Evolutionary conservation across 2,329 filamentous ascomycete genomes (phyloP).

Genomic region (Xylaria sp.): DNA sequence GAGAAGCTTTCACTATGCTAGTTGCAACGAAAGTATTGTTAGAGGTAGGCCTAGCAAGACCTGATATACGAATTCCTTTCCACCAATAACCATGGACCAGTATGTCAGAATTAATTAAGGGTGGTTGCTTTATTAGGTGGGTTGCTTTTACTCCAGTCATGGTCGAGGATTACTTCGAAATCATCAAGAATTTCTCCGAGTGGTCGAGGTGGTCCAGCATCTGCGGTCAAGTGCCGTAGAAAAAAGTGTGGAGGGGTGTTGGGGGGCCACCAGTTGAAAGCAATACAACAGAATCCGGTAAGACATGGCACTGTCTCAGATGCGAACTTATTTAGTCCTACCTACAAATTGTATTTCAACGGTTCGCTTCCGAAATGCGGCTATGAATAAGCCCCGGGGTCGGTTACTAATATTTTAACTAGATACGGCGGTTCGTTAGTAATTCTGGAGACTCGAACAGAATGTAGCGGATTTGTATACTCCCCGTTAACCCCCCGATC

Average conservation of each 20-base stretch:
- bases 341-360: not conserved
- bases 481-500: not conserved
- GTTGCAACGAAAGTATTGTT: not conserved
- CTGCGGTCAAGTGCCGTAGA: conserved; percentile 27
- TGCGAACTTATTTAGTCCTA: conserved; percentile 17
- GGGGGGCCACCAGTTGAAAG: conserved; percentile 22
- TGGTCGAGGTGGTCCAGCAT: conserved; percentile 21
- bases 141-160: conserved; percentile 22
- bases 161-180: conserved; percentile 23
- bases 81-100: conserved; percentile 19
- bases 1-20: conserved; percentile 4
- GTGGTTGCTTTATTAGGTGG: conserved; percentile 14
- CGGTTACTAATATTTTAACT: conserved; percentile 14
- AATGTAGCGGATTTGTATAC: conserved; percentile 10
- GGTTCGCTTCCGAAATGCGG: not conserved
- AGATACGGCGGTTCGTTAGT: conserved; percentile 3
- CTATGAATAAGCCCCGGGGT: conserved; percentile 7
- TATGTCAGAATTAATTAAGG: conserved; percentile 8
- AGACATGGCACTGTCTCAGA: conserved; percentile 11
- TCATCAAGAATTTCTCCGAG: conserved; percentile 36
- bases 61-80: conserved; percentile 10
- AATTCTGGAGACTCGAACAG: conserved; percentile 8
- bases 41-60: conserved; percentile 21
- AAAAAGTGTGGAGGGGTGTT: conserved; percentile 1
- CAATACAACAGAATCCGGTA: conserved; percentile 13